Percentiles rank a stretch among this genome's conserved stretches.
Conservation (phyloP, 2,329 filamentous ascomycete species). For the Blastomyces gilchristii region DNA sequence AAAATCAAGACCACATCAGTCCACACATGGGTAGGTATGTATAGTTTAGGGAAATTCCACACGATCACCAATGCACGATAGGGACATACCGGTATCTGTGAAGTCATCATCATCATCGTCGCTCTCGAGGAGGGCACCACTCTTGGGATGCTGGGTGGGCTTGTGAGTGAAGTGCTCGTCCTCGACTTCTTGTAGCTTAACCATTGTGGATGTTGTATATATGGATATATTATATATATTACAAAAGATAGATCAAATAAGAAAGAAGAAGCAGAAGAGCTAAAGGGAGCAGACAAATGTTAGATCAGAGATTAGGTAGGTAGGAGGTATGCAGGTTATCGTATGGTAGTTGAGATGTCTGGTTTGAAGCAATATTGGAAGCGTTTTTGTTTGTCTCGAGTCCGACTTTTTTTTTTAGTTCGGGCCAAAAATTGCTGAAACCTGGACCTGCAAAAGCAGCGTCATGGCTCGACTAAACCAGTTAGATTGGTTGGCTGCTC, state of each 20-base stretch:
- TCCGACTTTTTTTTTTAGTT: conserved; percentile 6
- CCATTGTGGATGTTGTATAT: conserved; percentile 48
- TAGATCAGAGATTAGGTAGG: not conserved
- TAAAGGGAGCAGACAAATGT: not conserved
- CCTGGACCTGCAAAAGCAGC: not conserved
- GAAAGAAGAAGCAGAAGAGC: not conserved
- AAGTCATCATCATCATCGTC: conserved; percentile 72
- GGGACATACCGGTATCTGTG: conserved; percentile 69
- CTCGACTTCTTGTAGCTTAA: conserved; percentile 91
- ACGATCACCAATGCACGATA: conserved; percentile 19
- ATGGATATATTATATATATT: not conserved
- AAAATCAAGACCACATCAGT: not conserved
- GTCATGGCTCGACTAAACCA: not conserved
- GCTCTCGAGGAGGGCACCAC: conserved; percentile 43
- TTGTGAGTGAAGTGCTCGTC: conserved; percentile 83
- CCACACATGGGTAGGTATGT: not conserved
- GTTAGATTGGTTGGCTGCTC: not conserved
- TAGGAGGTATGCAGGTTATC: not conserved
- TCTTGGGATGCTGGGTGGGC: conserved; percentile 47
- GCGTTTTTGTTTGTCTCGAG: not conserved
- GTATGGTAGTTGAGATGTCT: not conserved
- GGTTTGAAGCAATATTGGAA: not conserved
- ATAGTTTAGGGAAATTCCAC: not conserved
- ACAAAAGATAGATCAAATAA: not conserved
- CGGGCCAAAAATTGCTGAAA: not conserved